These are phyloP conservation scores for Naganishia friedmannii DNA, from an alignment of 768 basidiomycete species.

Conservation along the genomic window DNA sequence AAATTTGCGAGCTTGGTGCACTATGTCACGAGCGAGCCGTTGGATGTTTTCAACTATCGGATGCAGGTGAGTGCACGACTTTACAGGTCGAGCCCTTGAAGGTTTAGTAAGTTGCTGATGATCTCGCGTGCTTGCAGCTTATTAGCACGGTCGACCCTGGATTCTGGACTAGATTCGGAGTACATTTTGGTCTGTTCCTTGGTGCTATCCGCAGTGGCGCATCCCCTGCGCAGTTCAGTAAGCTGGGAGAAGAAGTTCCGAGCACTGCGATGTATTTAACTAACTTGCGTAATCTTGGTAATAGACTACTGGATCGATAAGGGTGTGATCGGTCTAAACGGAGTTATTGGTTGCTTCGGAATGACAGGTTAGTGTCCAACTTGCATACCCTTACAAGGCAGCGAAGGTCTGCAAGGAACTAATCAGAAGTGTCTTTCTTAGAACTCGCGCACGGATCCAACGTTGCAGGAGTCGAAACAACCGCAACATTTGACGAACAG, in stretches of 20 bases:
- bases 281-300: background rate
- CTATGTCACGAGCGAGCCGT: conserved; percentile 53
- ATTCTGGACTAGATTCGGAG: conserved; percentile 55
- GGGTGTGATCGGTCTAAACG: conserved; percentile 54
- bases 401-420: background rate
- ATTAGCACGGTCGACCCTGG: conserved; percentile 53
- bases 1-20: conserved; percentile 54
- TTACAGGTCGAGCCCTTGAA: too few relatives aligned
- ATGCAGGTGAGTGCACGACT: conserved; percentile 50
- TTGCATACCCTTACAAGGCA: background rate
- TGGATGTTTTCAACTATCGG: conserved; percentile 52
- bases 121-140: conserved; percentile 28
- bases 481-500: conserved; percentile 53
- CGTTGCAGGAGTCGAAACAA: conserved; percentile 56
- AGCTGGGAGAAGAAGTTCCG: background rate
- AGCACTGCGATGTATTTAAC: background rate
- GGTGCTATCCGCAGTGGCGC: conserved; percentile 54
- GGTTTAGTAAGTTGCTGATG: too few relatives aligned
- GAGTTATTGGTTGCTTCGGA: conserved; percentile 54
- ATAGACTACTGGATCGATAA: conserved; percentile 53
- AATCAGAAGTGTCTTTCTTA: background rate
- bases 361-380: conserved; percentile 40
- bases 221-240: conserved; percentile 53
- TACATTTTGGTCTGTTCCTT: conserved; percentile 52
- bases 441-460: conserved; percentile 53